These are phyloP conservation scores for Tilletiaria anomala DNA, from an alignment of 1,284 basidiomycete species.

Conservation along the genomic window DNA sequence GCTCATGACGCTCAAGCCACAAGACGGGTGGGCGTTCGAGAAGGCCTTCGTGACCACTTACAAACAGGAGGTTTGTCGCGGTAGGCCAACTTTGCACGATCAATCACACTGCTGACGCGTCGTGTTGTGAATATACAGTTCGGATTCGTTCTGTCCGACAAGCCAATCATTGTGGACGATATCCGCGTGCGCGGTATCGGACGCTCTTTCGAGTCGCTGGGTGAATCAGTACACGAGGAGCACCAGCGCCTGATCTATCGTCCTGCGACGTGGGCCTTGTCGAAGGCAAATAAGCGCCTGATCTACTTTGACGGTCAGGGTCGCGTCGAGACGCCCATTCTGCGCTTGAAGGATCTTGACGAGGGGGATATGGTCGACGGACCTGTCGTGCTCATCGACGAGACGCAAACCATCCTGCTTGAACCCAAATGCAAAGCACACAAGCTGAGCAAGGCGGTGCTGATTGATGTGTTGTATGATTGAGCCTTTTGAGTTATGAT, in stretches of 20 bases:
- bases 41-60: constrained; percentile 52
- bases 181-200: constrained; percentile 67
- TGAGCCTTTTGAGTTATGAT: too few species aligned
- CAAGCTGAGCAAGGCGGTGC: constrained; percentile 18
- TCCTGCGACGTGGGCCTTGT: too few species aligned
- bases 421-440: constrained; percentile 29
- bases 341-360: constrained; percentile 52
- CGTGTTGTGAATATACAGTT: constrained; percentile 49
- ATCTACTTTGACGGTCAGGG: constrained; percentile 68
- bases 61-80: constrained; percentile 24
- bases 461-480: too few species aligned
- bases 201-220: constrained; percentile 71
- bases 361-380: constrained; percentile 60
- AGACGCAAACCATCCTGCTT: constrained; percentile 78
- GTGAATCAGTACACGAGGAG: constrained; percentile 64
- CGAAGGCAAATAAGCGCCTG: constrained; percentile 39
- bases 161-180: constrained; percentile 70
- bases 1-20: constrained; percentile 61
- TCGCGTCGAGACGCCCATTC: constrained; percentile 66
- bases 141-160: constrained; percentile 72
- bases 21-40: constrained; percentile 56
- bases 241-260: constrained; percentile 12
- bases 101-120: background rate
- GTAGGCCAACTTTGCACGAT: background rate
- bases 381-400: constrained; percentile 77